Base-by-base conservation (phyloP, 1,284 basidiomycete species). In the Boletus smithii region DNA sequence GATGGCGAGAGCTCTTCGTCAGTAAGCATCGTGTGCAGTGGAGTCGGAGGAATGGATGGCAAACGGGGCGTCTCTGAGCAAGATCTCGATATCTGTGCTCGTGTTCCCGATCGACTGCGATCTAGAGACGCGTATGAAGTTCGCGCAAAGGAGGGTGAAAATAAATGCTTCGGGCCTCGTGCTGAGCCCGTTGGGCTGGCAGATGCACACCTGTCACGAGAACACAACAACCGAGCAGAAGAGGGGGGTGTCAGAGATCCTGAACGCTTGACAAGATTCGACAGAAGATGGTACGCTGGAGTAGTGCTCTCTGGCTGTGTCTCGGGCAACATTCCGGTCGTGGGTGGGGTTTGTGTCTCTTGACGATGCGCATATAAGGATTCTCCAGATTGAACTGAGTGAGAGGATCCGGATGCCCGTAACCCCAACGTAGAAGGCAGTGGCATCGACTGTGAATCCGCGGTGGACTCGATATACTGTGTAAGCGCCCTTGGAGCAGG, bases 371-470 rank as follows among this genome's bases (percentile, higher is more conserved):
- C 18, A 23, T 42, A 42, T 17, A 23, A 50, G 11, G 32, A 30
- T 5, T 48, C 51, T 42, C 43, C 50, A 44, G 49, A 50, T 29
- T 54, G 60, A 23, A 54, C 51, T 17, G 61, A 55, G 59, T 69
- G 74, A 24, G 67, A 55, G 37, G 73, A 67, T 47, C 68, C 50
- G 4, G 72, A 56, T 3, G 77, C 66, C 20, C 81, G 76, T 4
- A 86, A 61, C 14, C 88, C 87, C 37, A 87, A 70, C 1, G 86
- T 89, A 7, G 84, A 81, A 13, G 86, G 87, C 3, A 89, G 65
- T 11, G 72, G 58, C 42, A 89, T 80, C 13, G 70, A 60, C 35
- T 74, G 70, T 20, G 77, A 66, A 51, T 79, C 74, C 20, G 73
- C 68, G 7, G 74, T 72, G 20, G 79, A 77, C 49, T 76, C 81